These are phyloP conservation scores for Suhomyces bribrorum DNA, from an alignment of 1,139 yeast species.

Conservation along the genomic window DNA sequence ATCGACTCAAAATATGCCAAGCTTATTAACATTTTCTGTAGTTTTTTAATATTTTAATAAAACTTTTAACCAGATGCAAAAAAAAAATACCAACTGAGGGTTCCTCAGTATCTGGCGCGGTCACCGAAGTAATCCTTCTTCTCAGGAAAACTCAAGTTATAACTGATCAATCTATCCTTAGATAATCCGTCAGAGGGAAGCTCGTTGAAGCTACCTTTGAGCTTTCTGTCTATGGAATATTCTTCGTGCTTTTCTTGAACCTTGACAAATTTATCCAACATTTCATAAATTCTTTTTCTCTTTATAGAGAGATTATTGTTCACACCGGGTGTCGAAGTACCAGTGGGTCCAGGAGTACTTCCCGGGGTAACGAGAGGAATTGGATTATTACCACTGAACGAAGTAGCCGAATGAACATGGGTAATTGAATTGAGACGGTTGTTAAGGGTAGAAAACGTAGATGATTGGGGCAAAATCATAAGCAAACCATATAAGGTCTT, in stretches of 20 bases:
- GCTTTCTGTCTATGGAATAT: slow-evolving; percentile 12
- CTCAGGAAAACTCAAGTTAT: slow-evolving; percentile 13
- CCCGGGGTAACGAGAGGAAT: slow-evolving; percentile 30
- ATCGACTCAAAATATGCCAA: too few relatives aligned
- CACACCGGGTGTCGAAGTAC: slow-evolving; percentile 17
- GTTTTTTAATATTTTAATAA: too few relatives aligned
- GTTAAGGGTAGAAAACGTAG: slow-evolving; percentile 81
- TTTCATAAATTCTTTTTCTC: slow-evolving; percentile 47
- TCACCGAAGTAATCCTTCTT: slow-evolving; percentile 18
- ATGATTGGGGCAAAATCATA: slow-evolving; percentile 93
- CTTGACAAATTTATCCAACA: slow-evolving; percentile 61
- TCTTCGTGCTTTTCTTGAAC: slow-evolving; percentile 60
- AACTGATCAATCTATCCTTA: slow-evolving; percentile 14
- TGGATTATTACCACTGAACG: slow-evolving; percentile 17
- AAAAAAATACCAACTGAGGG: not conserved
- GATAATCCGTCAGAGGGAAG: slow-evolving; percentile 3
- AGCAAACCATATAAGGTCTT: slow-evolving; percentile 88
- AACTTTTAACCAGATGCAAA: not conserved
- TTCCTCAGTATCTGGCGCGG: slow-evolving; percentile 2
- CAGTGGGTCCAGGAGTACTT: slow-evolving; percentile 21
- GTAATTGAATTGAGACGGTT: slow-evolving; percentile 64
- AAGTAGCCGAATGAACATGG: slow-evolving; percentile 23
- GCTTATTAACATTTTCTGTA: too few relatives aligned
- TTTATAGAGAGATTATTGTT: slow-evolving; percentile 41
- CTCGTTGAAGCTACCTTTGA: slow-evolving; percentile 8